Base-by-base conservation (phyloP, 1,284 basidiomycete genomes). In the Veloboletus limbatus region DNA sequence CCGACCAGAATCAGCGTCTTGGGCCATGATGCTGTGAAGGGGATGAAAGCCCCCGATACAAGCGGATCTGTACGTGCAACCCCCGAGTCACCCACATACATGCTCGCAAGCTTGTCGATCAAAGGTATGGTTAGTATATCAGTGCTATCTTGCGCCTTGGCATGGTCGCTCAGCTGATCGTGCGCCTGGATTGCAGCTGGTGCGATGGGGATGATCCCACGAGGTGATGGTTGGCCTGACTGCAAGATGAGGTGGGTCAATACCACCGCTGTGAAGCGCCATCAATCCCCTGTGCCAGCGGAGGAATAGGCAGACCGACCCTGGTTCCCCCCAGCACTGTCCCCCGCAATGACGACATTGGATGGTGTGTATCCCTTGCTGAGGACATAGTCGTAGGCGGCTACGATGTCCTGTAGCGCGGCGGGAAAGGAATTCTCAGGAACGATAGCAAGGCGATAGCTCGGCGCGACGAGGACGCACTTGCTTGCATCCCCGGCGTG, bases 401-500 rank as follows among this genome's bases (percentile, higher is more conserved):
- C 46, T 1, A 26, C 16, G 8, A 60, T 1, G 30, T 60, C 58
- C 32, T 64, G 62, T 3, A 64, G 33, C 0, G 44, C 57, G 0
- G 47, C 62, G 0, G 60, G 59, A 14, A 64, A 65, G 3, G 43
- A 7, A 13, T 63, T 63, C 20, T 60, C 48, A 0, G 55, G 48
- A 24, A 47, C 27, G 2, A 58, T 60, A 4, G 62, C 49, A 9
- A 60, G 55, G n/a, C 62, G 49, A 30, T 60, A 60, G 24, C 49
- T 51, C 6, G 59, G 53, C 2, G 59, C 57, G 27, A 53, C 5
- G 27, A 60, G 45, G 18, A 50, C 34, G n/a, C 11, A 17, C 25
- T 32, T 32, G n/a, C 30, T 22, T 6, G 44, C 22, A 20, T 38
- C 18, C 17, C 13, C 34, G 8, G 25, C 21, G 8, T 16, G 18